Evolutionary conservation across 2,329 filamentous ascomycete species (phyloP), one percentile per base, ranked within the genome.

Genomic region (Gremmenia infestans): DNA sequence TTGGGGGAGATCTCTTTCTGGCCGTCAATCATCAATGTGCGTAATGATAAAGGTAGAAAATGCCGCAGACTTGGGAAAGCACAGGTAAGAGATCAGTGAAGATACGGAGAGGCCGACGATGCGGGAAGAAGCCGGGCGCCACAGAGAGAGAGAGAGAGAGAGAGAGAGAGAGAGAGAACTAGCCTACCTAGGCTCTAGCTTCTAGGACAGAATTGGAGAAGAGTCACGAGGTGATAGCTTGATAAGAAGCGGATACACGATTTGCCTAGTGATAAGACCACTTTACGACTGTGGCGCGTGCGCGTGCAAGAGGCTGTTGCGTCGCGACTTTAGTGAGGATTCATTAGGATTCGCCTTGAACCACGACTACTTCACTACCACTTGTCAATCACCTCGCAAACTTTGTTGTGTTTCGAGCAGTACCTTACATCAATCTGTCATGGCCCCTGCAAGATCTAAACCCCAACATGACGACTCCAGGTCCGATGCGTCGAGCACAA

Each of bases 401-500:
- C 9, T 11, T 32, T 3, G 28, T 8, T 2, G 28, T 11, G 3
- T 11, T 8, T 32, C 28, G 28, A 32, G 28, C 28, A 32, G 28
- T 11, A 32, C 2, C 28, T 32, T 32, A 8, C 28, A 32, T 32
- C 28, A 32, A 32, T 32, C 28, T 9, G 9, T 11, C 23, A 71
- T 71, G 69, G 58, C 68, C 42, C 67, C 68, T 53, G 54, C 65
- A 48, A 65, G 61, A 60, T 60, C 65, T 25, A 63, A 65, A 48
- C 63, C 64, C 15, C 67, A 60, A 40, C 68, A 61, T 14, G 70
- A 72, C 50, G 70, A 72, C 57, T 69, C 68, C 53, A 64, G 68
- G 49, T 71, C 70, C 35, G 70, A 72, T 48, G 66, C 68, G 12
- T 70, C 69, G 7, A 71, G 68, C 57, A 71, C 69, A 5, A 72